Base-by-base conservation (phyloP, 1,284 basidiomycete species). In the Mycosarcoma maydis region DNA sequence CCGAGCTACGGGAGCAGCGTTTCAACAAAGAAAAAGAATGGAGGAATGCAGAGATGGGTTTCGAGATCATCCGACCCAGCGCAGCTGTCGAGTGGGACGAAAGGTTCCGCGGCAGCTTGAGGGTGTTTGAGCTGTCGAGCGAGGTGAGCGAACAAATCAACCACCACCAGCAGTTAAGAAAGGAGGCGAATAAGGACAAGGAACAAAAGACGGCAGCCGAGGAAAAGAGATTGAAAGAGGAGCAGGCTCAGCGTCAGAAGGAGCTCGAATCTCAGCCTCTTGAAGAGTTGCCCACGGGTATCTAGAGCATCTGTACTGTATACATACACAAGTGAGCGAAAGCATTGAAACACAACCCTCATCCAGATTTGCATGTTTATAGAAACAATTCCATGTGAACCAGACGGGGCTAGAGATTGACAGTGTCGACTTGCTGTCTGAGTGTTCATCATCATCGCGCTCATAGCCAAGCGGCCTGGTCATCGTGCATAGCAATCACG, bases 1-100 rank as follows among this genome's bases (percentile, higher is more conserved):
- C 91, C 22, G 91, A 95, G 77, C 85, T 97, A 90, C 58, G 71
- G n/a, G 62, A 72, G 34, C 66, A 78, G 42, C 56, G 80, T 8
- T 73, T 81, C 50, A 64, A 90, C 83, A 94, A 92, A 84, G 94
- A 97, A 84, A 82, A 88, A 72, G 86, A 88, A 67, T 97, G 94
- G 94, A 86, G 86, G 46, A 86, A 86, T 24, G 88, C 91, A 67
- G 84, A 90, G 67, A 86, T 86, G 56, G 92, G 90, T 2, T 95
- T 89, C 88, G 85, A 87, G 26, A 87, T 93, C 60, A 85, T 96
- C 46, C 85, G 86, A 52, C 88, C 89, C 4, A 86, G 87, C 4
- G 83, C 83, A 42, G 84, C 85, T 10, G 87, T 90, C 8, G 85
- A 85, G 30, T 96, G 92, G 92, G 90, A 94, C 76, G 86, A 88